Percentiles rank a stretch among this genome's conserved stretches.
Conservation (phyloP, 352 stramenopile genomes). For the Plasmopara muralis region DNA sequence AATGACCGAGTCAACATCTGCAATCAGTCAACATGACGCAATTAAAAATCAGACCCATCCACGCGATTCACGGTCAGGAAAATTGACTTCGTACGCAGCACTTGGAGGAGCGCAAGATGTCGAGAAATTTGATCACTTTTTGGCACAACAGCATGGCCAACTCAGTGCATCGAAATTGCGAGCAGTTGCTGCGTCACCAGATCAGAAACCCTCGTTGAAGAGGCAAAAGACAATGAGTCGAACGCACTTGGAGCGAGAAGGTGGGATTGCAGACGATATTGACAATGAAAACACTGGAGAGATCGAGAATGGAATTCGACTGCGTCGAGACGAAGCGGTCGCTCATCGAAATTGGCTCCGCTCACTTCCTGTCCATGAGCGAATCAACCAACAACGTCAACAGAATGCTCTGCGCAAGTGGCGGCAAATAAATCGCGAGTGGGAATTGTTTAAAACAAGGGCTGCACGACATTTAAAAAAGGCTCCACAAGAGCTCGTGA, state of each 20-base stretch:
- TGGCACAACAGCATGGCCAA: conserved; percentile 34
- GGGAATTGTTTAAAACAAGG: conserved; percentile 59
- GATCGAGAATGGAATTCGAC: conserved; percentile 30
- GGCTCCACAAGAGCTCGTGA: conserved; percentile 69
- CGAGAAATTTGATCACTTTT: conserved; percentile 50
- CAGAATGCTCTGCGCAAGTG: conserved; percentile 65
- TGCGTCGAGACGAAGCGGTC: conserved; percentile 39
- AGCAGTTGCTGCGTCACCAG: conserved; percentile 6
- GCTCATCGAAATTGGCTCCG: conserved; percentile 59
- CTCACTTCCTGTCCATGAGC: conserved; percentile 64
- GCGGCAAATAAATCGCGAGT: conserved; percentile 61
- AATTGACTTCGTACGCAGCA: conserved; percentile 54
- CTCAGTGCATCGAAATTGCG: conserved; percentile 28
- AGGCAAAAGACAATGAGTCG: conserved; percentile 34
- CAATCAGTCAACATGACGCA: conserved; percentile 2
- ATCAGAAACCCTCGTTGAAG: conserved; percentile 29
- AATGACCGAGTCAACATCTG: conserved; percentile 1
- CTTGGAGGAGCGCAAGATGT: conserved; percentile 52
- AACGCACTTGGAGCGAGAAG: conserved; percentile 12
- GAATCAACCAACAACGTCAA: conserved; percentile 53
- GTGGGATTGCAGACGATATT: not conserved
- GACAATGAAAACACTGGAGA: conserved; percentile 13
- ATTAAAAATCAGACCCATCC: conserved; percentile 16
- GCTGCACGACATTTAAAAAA: conserved; percentile 59
- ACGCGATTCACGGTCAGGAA: conserved; percentile 30